Percentiles rank a stretch among this genome's conserved stretches.
phyloP scores from a whole-genome alignment of 352 stramenopile species.

The Hyaloperonospora brassicae region DNA sequence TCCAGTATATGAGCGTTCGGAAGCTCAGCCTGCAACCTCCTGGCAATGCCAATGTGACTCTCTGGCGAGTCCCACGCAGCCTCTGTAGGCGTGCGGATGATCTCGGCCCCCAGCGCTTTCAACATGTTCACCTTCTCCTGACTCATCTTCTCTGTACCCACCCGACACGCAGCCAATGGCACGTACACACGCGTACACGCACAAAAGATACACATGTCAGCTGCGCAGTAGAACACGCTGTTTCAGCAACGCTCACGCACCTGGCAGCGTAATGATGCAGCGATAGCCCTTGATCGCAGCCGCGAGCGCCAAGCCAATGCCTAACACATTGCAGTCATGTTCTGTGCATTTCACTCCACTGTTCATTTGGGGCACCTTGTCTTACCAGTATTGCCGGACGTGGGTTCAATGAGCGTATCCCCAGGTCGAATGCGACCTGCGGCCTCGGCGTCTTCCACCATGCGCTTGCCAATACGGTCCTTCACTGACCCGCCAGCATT shows the following conservation, averaged over 20 bases:
- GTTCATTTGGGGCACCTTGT: too few species aligned
- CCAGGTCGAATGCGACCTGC: conserved; percentile 88
- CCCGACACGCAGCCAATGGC: too few species aligned
- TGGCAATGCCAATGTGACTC: conserved; percentile 91
- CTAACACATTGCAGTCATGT: conserved; percentile 4
- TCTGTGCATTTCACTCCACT: too few species aligned
- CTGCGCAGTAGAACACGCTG: too few species aligned
- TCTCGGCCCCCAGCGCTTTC: conserved; percentile 93
- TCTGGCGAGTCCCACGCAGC: conserved; percentile 93
- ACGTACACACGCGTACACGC: too few species aligned
- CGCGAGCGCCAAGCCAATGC: conserved; percentile 95
- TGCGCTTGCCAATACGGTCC: conserved; percentile 85
- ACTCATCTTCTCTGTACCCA: conserved; percentile 89
- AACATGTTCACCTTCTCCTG: conserved; percentile 95
- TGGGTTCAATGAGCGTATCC: conserved; percentile 95
- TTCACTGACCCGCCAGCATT: conserved; percentile 92
- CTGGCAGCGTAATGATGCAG: conserved; percentile 87
- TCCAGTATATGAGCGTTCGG: conserved; percentile 93
- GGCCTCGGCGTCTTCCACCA: conserved; percentile 90
- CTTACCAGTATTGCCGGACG: conserved; percentile 90
- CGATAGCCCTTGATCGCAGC: conserved; percentile 95
- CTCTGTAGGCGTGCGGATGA: conserved; percentile 94
- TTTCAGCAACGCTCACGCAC: too few species aligned
- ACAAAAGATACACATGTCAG: too few species aligned
- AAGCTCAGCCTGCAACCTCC: conserved; percentile 84